Evolutionary conservation across 108 stramenopile species (phyloP).

Genomic region (Pseudonitzschia delicatissima): DNA sequence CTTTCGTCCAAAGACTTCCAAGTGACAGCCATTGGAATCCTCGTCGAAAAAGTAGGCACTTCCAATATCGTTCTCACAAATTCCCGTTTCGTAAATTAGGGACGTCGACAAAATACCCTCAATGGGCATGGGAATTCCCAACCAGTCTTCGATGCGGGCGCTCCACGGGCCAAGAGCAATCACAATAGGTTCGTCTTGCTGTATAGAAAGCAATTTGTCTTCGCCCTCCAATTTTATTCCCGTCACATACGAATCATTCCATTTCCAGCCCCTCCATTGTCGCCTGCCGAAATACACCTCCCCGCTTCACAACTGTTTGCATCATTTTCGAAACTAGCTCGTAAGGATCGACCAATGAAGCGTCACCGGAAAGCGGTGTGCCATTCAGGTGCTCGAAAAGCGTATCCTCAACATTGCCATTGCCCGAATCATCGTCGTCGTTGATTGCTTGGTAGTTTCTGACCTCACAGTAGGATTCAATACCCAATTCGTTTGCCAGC

Average conservation of each 20-base stretch:
- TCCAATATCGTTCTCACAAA: background rate
- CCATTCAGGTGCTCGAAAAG: background rate
- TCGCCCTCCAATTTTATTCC: conserved; percentile 1
- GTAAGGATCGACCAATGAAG: conserved; percentile 28
- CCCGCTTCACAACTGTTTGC: background rate
- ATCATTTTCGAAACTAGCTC: conserved; percentile 17
- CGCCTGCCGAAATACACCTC: background rate
- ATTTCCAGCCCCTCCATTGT: conserved; percentile 13
- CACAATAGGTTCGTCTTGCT: conserved; percentile 19
- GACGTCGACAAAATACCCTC: conserved; percentile 31
- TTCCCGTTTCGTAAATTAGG: conserved; percentile 14
- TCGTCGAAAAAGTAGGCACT: conserved; percentile 22
- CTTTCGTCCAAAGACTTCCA: conserved; percentile 22
- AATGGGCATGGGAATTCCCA: conserved; percentile 29
- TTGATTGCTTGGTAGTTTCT: conserved; percentile 9
- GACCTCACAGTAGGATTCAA: conserved; percentile 8
- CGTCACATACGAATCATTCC: background rate
- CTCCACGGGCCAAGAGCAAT: conserved; percentile 33
- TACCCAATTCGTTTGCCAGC: conserved; percentile 20
- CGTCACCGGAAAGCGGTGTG: background rate
- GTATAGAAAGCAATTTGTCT: background rate
- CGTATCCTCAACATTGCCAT: too few species aligned
- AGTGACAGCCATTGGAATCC: conserved; percentile 31
- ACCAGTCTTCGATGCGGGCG: conserved; percentile 24
- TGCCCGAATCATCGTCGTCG: background rate